These are phyloP conservation scores for Cryptococcus sp. DNA, from an alignment of 1,284 basidiomycete species.

Conservation along the genomic window DNA sequence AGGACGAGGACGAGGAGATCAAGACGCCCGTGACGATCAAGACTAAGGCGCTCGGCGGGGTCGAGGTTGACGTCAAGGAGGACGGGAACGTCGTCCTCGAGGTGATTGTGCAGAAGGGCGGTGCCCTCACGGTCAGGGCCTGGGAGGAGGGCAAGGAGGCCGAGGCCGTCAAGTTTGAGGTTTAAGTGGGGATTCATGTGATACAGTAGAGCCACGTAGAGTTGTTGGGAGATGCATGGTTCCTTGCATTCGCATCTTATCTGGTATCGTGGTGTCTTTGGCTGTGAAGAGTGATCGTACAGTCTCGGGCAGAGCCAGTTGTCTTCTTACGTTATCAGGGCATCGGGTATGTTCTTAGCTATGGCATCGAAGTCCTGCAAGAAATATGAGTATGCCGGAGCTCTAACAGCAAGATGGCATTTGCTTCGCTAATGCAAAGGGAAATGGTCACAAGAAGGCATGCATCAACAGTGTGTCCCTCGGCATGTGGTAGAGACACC, in stretches of 20 bases:
- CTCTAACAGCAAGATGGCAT: too few relatives aligned
- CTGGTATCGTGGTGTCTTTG: too few relatives aligned
- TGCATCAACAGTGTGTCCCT: not conserved
- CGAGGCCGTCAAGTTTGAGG: conserved; percentile 32
- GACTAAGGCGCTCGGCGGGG: conserved; percentile 54
- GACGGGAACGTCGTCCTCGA: conserved; percentile 63
- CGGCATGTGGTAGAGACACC: not conserved
- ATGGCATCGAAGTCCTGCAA: too few relatives aligned
- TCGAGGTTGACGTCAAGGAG: conserved; percentile 56
- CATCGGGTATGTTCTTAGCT: too few relatives aligned
- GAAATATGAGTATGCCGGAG: too few relatives aligned
- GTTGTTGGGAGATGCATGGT: too few relatives aligned
- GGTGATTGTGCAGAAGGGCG: conserved; percentile 55
- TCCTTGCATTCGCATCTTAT: too few relatives aligned
- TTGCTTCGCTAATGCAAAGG: too few relatives aligned
- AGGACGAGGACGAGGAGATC: conserved; percentile 64
- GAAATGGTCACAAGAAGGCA: not conserved
- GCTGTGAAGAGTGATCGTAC: too few relatives aligned
- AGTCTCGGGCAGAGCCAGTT: too few relatives aligned
- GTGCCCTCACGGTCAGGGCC: conserved; percentile 52
- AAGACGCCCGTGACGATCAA: conserved; percentile 66
- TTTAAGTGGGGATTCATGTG: conserved; percentile 3
- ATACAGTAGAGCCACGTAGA: not conserved
- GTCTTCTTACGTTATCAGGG: too few relatives aligned
- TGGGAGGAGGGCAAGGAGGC: conserved; percentile 45